Evolutionary conservation across 1,284 basidiomycete genomes (phyloP), one percentile per base, ranked within the genome.

Genomic region (Marasmius oreades): DNA sequence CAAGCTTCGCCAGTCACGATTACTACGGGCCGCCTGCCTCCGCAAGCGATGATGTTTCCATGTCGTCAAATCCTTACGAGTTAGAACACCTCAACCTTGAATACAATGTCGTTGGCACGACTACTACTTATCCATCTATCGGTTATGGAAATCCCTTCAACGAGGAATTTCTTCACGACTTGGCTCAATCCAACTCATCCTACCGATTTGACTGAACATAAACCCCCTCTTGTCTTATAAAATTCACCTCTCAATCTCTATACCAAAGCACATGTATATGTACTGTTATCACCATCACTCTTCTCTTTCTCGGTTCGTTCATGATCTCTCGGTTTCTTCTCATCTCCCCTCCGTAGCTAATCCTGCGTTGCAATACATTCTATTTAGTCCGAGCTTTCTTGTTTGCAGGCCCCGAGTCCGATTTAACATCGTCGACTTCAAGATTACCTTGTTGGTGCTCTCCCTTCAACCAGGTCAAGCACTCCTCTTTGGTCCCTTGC

Each of bases 401-500:
- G 22, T 68, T 66, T 23, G 70, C 67, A 26, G 68, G 72, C 37
- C 72, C 73, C 43, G 47, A 31, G 28, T 61, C 63, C 14, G 65
- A 56, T 5, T 59, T 63, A 11, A 51, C 59, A 4, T 69, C 70
- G 11, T 68, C 70, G 24, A 72, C 58, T 39, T 67, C 65, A 22
- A 81, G 70, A 33, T 72, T 73, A 2, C 83, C 82, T 34, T 76
- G 73, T 7, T 63, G 69, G 36, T 76, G 74, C 64, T 86, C 81
- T 22, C 71, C 70, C 57, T 73, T 72, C 47, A 98, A 71, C 92
- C 91, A 96, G 22, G 67, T 67, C 28, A 77, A 69, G 66, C 91
- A 93, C 7, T 86, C 81, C 4, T 84, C 86, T 64, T 82, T 81
- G 1, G 82, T 81, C 0, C 77, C 79, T 1, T 75, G 65, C 0